Percentiles rank a stretch among this genome's conserved stretches.
phyloP scores from a whole-genome alignment of 2,329 filamentous ascomycete genomes.

The Endothia cerciana region DNA sequence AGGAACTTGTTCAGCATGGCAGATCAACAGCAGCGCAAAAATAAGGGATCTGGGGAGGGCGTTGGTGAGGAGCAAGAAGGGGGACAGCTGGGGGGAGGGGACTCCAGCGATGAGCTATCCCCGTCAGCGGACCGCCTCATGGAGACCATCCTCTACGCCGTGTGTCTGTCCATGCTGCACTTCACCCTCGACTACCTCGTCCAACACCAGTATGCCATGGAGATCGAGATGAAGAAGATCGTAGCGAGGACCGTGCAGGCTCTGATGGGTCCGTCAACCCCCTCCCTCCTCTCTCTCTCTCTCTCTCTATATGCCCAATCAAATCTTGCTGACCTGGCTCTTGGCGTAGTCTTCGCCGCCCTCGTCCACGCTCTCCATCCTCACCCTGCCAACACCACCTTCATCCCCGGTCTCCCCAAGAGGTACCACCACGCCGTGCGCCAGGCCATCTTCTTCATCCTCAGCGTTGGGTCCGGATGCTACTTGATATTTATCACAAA shows the following conservation, averaged over 20 bases:
- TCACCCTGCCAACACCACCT: conserved; percentile 50
- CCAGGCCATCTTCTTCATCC: conserved; percentile 65
- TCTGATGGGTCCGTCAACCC: conserved; percentile 50
- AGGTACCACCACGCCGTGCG: conserved; percentile 53
- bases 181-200: conserved; percentile 80
- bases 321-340: conserved; percentile 25
- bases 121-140: conserved; percentile 55
- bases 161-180: conserved; percentile 71
- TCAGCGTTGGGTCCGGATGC: conserved; percentile 68
- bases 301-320: conserved; percentile 17
- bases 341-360: conserved; percentile 49
- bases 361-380: conserved; percentile 63
- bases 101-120: conserved; percentile 42
- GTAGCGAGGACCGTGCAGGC: conserved; percentile 55
- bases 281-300: not conserved
- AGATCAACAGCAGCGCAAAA: conserved; percentile 45
- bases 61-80: conserved; percentile 35
- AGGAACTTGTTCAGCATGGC: conserved; percentile 59
- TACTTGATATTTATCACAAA: conserved; percentile 86
- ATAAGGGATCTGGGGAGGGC: conserved; percentile 35
- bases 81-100: conserved; percentile 36
- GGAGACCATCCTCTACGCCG: conserved; percentile 61
- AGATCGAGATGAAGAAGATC: conserved; percentile 63
- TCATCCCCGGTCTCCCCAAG: conserved; percentile 55
- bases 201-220: conserved; percentile 75